phyloP scores from a whole-genome alignment of 192 early-diverging fungal genomes.

The Endogone sp. region DNA sequence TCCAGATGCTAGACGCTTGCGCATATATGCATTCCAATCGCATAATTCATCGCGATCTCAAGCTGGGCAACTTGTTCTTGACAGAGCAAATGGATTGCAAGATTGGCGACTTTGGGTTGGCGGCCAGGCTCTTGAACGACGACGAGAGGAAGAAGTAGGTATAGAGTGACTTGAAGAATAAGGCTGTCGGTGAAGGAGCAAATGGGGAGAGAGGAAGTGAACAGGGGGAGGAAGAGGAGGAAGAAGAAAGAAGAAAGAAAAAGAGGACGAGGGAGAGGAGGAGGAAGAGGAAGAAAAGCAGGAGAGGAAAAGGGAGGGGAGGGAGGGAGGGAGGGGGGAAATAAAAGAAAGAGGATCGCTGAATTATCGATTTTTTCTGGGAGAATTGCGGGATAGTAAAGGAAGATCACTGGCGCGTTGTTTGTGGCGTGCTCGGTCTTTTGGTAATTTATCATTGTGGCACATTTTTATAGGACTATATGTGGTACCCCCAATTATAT shows the following conservation, averaged over 20 bases:
- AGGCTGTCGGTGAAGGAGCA: background rate
- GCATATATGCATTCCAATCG: slow-evolving; percentile 74
- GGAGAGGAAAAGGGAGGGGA: too few relatives aligned
- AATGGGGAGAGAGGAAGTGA: background rate
- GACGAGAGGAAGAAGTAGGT: slow-evolving; percentile 86
- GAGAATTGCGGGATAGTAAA: too few relatives aligned
- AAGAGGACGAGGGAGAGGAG: too few relatives aligned
- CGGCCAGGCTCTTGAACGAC: slow-evolving; percentile 71
- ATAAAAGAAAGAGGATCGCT: too few relatives aligned
- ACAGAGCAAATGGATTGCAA: slow-evolving; percentile 79
- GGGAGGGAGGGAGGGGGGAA: too few relatives aligned
- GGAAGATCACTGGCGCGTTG: background rate
- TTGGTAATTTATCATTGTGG: background rate
- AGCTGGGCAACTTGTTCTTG: slow-evolving; percentile 92
- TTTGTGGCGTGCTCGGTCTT: background rate
- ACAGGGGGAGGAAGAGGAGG: background rate
- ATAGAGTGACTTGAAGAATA: background rate
- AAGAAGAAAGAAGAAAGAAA: background rate
- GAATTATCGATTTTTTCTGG: too few relatives aligned
- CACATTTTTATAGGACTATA: slow-evolving; percentile 64
- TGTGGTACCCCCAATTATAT: slow-evolving; percentile 98
- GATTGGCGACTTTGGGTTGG: slow-evolving; percentile 95
- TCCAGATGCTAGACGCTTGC: slow-evolving; percentile 75
- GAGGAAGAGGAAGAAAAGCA: too few relatives aligned
- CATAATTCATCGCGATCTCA: slow-evolving; percentile 94